Evolutionary conservation across 768 basidiomycete species (phyloP), one percentile per base, ranked within the genome.

Genomic region (Cystoderma amianthinum): DNA sequence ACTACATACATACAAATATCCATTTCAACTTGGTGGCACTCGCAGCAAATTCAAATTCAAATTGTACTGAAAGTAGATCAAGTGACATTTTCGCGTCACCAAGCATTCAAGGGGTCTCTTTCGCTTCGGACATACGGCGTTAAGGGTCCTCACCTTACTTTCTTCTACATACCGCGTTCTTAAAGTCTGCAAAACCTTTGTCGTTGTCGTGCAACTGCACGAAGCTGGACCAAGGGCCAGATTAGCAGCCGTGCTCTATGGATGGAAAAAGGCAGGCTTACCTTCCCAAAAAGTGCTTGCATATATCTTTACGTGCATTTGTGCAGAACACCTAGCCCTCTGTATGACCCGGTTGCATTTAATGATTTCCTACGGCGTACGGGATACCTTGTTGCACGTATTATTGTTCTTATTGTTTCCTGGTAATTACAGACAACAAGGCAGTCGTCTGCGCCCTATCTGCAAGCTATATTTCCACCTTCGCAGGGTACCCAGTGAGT

Each of bases 391-490:
- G 11, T 34, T 41, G 21, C 30, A 44, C 24, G 46, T 36, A 38
- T 46, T 25, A 28, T 46, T 33, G 52, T 51, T 39, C 41, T 49
- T 38, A 42, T 41, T 43, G 36, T 23, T 39, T 43, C 38, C 15
- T 47, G 30, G 32, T 9, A 44, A 20, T 38, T 38, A 36, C 61
- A 91, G 88, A 72, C 47, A 81, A 92, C 69, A 90, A 89, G 64
- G 80, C 89, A 39, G 84, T 91, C 54, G 88, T 86, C 28, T 91
- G 87, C 54, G 92, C 93, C 24, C 80, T 94, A 45, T 81, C 88
- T 32, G 92, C 92, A 38, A 92, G 90, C 52, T 86, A 93, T 61
- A 76, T 93, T 49, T 93, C 92, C 36, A 96, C 94, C 11, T 78
- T 95, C 54, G 85, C 86, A 43, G 93, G 93, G 38, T 95, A 93